phyloP scores from a whole-genome alignment of 345 rosid species.

The Anastatica hierochuntica region DNA sequence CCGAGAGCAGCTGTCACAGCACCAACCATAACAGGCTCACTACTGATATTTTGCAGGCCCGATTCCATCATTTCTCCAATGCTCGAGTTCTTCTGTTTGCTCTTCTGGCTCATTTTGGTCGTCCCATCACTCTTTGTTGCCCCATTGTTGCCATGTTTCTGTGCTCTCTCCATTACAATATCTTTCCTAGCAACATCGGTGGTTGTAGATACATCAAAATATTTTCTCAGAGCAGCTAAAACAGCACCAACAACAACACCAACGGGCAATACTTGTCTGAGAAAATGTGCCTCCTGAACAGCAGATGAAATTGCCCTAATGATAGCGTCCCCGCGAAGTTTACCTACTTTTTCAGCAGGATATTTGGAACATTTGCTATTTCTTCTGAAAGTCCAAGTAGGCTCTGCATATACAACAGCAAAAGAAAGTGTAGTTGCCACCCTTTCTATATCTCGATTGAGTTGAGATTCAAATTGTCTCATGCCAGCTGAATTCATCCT shows the following conservation, averaged over 20 bases:
- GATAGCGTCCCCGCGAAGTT: slow-evolving; percentile 46
- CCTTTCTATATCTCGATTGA: slow-evolving; percentile 52
- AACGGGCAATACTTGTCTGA: slow-evolving; percentile 62
- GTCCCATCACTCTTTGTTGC: slow-evolving; percentile 10
- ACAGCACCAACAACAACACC: slow-evolving; percentile 81
- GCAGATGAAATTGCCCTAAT: slow-evolving; percentile 63
- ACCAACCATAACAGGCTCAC: slow-evolving; percentile 58
- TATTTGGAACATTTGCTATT: slow-evolving; percentile 15
- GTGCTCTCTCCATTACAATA: slow-evolving; percentile 8
- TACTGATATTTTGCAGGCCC: slow-evolving; percentile 27
- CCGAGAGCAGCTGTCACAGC: slow-evolving; percentile 90
- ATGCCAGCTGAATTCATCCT: slow-evolving; percentile 48
- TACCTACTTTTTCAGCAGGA: slow-evolving; percentile 41
- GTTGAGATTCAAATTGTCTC: slow-evolving; percentile 43
- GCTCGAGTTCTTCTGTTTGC: slow-evolving; percentile 11
- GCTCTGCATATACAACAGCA: slow-evolving; percentile 35
- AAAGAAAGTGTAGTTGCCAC: slow-evolving; percentile 62
- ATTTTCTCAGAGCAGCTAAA: slow-evolving; percentile 80
- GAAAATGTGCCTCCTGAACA: slow-evolving; percentile 48
- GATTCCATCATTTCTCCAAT: slow-evolving; percentile 24
- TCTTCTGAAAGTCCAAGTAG: slow-evolving; percentile 32
- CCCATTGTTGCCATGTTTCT: slow-evolving; percentile 4
- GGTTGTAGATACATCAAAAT: slow-evolving; percentile 42
- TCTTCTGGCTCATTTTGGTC: slow-evolving; percentile 16
- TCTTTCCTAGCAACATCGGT: slow-evolving; percentile 27